Evolutionary conservation across 306 rosid species (phyloP).

Genomic region (Dalbergia oliveri): DNA sequence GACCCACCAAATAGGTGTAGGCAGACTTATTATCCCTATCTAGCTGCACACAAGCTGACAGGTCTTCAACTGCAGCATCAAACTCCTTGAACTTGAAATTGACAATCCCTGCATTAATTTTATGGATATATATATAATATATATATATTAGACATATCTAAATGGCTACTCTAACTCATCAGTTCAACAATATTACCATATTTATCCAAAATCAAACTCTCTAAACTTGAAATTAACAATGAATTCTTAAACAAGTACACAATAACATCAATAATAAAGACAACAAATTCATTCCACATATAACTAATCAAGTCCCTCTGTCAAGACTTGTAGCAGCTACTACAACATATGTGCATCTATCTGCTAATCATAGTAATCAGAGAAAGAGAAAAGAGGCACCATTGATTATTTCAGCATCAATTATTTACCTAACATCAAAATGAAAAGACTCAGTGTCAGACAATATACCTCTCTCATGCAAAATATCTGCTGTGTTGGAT

Average conservation of each 20-base stretch:
- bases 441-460: conserved; percentile 17
- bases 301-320: conserved; percentile 18
- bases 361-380: neutral
- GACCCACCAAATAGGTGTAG: conserved; percentile 79
- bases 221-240: conserved; percentile 15
- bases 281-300: conserved; percentile 28
- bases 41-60: conserved; percentile 74
- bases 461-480: conserved; percentile 89
- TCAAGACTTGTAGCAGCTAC: conserved; percentile 35
- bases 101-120: conserved; percentile 71
- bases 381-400: conserved; percentile 21
- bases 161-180: conserved; percentile 14
- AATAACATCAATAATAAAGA: conserved; percentile 23
- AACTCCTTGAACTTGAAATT: conserved; percentile 87
- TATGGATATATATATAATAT: conserved; percentile 29
- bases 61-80: conserved; percentile 76
- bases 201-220: conserved; percentile 34
- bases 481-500: conserved; percentile 81
- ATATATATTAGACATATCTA: conserved; percentile 30
- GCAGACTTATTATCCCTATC: conserved; percentile 84
- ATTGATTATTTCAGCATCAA: conserved; percentile 30
- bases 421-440: conserved; percentile 25
- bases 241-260: neutral
- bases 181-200: conserved; percentile 30
- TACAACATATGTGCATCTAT: conserved; percentile 14